Evolutionary conservation across 2,329 filamentous ascomycete species (phyloP).

Genomic region (Epicoccum sorghinum): DNA sequence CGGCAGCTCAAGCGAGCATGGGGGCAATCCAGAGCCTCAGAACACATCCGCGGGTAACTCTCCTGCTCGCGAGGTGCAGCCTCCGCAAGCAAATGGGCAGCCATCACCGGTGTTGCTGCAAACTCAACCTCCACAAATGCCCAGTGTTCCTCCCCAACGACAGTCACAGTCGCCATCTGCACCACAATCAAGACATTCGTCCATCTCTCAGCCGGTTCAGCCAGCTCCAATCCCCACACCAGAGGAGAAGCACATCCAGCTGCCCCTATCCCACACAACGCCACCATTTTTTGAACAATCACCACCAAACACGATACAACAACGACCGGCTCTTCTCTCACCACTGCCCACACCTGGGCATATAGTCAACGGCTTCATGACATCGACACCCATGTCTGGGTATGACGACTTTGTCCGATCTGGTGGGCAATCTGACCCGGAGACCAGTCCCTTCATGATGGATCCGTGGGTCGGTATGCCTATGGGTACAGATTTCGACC

Average conservation of each 20-base stretch:
- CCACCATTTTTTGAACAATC: slow-evolving; percentile 52
- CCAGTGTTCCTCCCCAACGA: slow-evolving; percentile 23
- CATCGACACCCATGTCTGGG: slow-evolving; percentile 53
- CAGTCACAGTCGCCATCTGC: slow-evolving; percentile 43
- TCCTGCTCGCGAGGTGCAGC: slow-evolving; percentile 36
- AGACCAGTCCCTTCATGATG: slow-evolving; percentile 56
- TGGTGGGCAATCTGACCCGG: slow-evolving; percentile 50
- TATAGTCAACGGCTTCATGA: slow-evolving; percentile 49
- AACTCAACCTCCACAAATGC: slow-evolving; percentile 19
- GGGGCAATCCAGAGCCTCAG: slow-evolving; percentile 38
- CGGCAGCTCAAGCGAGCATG: slow-evolving; percentile 43
- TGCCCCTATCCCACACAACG: slow-evolving; percentile 38
- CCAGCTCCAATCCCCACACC: slow-evolving; percentile 37
- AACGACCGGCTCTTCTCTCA: slow-evolving; percentile 42
- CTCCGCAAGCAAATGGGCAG: slow-evolving; percentile 31
- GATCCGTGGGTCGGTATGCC: slow-evolving; percentile 56
- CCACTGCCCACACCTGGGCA: slow-evolving; percentile 47
- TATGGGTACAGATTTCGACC: slow-evolving; percentile 53
- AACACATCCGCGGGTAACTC: slow-evolving; percentile 44
- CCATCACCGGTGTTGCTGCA: slow-evolving; percentile 29
- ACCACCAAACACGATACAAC: slow-evolving; percentile 41
- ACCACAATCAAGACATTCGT: slow-evolving; percentile 41
- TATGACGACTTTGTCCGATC: slow-evolving; percentile 54
- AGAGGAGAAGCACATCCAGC: slow-evolving; percentile 41
- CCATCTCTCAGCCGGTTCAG: slow-evolving; percentile 40